Conservation (phyloP, 1,284 basidiomycete species). For the Rhodotorula sp. region DNA sequence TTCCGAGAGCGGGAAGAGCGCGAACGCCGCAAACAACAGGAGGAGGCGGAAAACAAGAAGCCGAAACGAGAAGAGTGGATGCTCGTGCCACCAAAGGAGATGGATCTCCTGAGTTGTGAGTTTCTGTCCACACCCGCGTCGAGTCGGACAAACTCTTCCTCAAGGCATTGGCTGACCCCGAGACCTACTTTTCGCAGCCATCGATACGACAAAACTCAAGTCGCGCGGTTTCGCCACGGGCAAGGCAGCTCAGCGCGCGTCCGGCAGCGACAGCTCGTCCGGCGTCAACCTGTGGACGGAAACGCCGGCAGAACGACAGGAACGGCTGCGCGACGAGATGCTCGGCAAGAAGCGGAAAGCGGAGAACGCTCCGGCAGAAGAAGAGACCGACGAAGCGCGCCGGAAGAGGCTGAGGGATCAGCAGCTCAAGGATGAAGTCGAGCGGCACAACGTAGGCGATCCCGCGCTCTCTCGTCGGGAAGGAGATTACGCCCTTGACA, state of each 20-base stretch:
- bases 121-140: no score
- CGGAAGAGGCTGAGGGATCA: slow-evolving; percentile 64
- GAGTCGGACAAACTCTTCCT: no score
- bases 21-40: slow-evolving; percentile 58
- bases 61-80: slow-evolving; percentile 88
- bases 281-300: slow-evolving; percentile 76
- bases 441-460: slow-evolving; percentile 70
- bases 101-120: slow-evolving; percentile 70
- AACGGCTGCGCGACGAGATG: slow-evolving; percentile 79
- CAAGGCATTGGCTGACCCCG: no score
- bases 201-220: slow-evolving; percentile 70
- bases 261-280: slow-evolving; percentile 52
- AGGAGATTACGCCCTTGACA: background rate
- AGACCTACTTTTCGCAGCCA: slow-evolving; percentile 49
- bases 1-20: slow-evolving; percentile 80
- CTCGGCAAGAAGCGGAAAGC: slow-evolving; percentile 74
- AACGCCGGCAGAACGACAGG: slow-evolving; percentile 80
- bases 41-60: slow-evolving; percentile 65
- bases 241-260: slow-evolving; percentile 48
- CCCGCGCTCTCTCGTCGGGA: background rate
- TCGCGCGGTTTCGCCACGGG: slow-evolving; percentile 65
- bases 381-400: slow-evolving; percentile 52
- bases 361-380: slow-evolving; percentile 53
- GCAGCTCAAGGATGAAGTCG: slow-evolving; percentile 64
- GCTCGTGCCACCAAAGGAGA: slow-evolving; percentile 79